Evolutionary conservation across 2,329 filamentous ascomycete species (phyloP), one percentile per base, ranked within the genome.

Genomic region (Apiospora arundinis): DNA sequence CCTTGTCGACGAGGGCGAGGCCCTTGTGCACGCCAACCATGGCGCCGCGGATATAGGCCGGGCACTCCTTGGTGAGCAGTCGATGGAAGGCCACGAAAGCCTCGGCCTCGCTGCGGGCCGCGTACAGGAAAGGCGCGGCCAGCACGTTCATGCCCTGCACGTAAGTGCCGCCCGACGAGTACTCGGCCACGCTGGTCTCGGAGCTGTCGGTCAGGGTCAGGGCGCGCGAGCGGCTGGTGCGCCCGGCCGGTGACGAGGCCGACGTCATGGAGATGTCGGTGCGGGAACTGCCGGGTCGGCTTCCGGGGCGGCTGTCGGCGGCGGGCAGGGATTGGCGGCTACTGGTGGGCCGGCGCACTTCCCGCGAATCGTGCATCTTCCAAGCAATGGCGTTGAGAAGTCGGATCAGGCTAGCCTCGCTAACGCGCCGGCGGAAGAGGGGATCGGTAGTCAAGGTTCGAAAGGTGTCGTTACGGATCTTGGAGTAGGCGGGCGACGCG

Each of bases 91-190:
- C 92, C 6, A 94, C 92, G 77, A 97, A 99, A 2, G 96, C 96
- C 83, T 99, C 95, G 8, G 95, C 92, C 83, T 99, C 96, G 80
- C 94, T 97, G 71, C 95, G 92, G 1, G 96, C 95, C 6, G 94
- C 95, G 81, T 99, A 99, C 65, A 99, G 87, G 79, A 99, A 98
- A 0, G 96, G 96, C 0, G 96, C 96, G 12, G 95, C 95, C 21
- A 99, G 89, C 52, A 99, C 96, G 80, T 99, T 99, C 95, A 99
- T 98, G 75, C 96, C 96, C 82, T 99, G 96, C 2, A 99, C 95
- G 77, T 99, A 99, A 52, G 93, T 95, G 44, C 95, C 94, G 44
- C 95, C 94, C 14, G 93, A 89, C 21, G 56, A 40, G 52, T 60
- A 60, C 76, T 94, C 92, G 44, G 85, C 83, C 2, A 84, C 85